Percentiles rank a stretch among this genome's conserved stretches.
Conservation (phyloP, 129 eudicot genomes). For the Lactuca sativa region DNA sequence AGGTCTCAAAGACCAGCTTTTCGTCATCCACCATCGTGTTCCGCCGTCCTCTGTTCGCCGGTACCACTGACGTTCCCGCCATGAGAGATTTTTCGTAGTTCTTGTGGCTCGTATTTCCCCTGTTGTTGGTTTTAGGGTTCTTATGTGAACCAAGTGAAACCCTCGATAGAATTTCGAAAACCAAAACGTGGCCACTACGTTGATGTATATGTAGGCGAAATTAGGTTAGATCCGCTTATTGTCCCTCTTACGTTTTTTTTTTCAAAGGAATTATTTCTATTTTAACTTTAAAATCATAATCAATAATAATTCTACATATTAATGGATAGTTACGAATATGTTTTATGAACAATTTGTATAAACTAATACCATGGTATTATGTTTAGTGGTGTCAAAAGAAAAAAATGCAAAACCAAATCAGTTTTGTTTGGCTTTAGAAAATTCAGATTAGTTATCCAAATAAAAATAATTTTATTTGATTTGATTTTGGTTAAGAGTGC, state of each 20-base stretch:
- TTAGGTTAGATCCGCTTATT: constrained; percentile 8
- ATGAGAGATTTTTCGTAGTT: constrained; percentile 10
- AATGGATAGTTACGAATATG: neutral
- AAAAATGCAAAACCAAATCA: too few species aligned
- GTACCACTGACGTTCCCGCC: constrained; percentile 54
- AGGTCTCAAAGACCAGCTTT: constrained; percentile 75
- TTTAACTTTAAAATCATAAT: neutral
- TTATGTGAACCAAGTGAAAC: constrained; percentile 10
- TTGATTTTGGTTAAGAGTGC: too few species aligned
- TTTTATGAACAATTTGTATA: too few species aligned
- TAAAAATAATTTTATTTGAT: too few species aligned
- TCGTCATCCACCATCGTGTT: constrained; percentile 68
- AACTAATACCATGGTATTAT: too few species aligned
- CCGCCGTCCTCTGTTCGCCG: constrained; percentile 65
- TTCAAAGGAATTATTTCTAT: neutral
- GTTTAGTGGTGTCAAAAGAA: too few species aligned
- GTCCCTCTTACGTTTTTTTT: neutral
- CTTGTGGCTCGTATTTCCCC: constrained; percentile 4
- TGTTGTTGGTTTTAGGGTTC: constrained; percentile 25
- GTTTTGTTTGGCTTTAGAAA: too few species aligned
- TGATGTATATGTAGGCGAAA: constrained; percentile 16
- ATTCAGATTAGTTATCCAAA: too few species aligned
- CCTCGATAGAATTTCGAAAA: constrained; percentile 14
- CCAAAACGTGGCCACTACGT: neutral
- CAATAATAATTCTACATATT: neutral